Conservation (phyloP, 192 early-diverging fungal species). For the Coemansia sp. region DNA sequence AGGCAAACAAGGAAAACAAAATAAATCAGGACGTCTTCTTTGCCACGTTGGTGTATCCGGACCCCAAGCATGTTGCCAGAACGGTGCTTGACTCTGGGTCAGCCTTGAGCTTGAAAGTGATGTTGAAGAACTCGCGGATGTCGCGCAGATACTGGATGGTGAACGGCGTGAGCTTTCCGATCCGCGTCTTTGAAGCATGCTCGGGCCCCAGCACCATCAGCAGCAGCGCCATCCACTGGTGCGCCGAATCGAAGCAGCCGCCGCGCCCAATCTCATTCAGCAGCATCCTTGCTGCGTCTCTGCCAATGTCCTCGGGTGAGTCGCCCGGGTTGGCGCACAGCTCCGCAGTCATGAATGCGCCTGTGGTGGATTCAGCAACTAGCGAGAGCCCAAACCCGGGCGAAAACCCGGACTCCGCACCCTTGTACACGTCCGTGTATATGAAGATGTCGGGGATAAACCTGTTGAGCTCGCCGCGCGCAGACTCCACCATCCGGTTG, state of each 20-base stretch:
- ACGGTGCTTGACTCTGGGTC: conserved; percentile 72
- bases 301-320: conserved; percentile 91
- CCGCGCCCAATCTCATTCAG: conserved; percentile 85
- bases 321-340: conserved; percentile 75
- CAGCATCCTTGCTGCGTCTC: conserved; percentile 73
- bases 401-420: conserved; percentile 88
- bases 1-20: conserved; percentile 1
- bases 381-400: conserved; percentile 92
- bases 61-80: conserved; percentile 85
- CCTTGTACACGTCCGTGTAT: conserved; percentile 96
- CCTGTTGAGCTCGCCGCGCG: conserved; percentile 81
- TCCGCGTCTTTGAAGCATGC: conserved; percentile 89
- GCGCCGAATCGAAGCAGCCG: conserved; percentile 87
- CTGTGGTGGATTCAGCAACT: conserved; percentile 91
- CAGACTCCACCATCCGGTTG: conserved; percentile 90
- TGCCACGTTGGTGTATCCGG: conserved; percentile 87
- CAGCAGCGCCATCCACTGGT: conserved; percentile 87
- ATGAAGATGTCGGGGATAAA: conserved; percentile 98
- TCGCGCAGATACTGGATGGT: conserved; percentile 95
- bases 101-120: conserved; percentile 88
- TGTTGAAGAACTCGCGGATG: conserved; percentile 85
- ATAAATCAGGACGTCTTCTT: conserved; percentile 72
- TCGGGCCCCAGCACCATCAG: conserved; percentile 88
- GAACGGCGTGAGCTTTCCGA: conserved; percentile 84
- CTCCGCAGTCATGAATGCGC: conserved; percentile 83